Evolutionary conservation across 2,329 filamentous ascomycete species (phyloP), one percentile per base, ranked within the genome.

Genomic region (Pseudopyricularia cyperi): DNA sequence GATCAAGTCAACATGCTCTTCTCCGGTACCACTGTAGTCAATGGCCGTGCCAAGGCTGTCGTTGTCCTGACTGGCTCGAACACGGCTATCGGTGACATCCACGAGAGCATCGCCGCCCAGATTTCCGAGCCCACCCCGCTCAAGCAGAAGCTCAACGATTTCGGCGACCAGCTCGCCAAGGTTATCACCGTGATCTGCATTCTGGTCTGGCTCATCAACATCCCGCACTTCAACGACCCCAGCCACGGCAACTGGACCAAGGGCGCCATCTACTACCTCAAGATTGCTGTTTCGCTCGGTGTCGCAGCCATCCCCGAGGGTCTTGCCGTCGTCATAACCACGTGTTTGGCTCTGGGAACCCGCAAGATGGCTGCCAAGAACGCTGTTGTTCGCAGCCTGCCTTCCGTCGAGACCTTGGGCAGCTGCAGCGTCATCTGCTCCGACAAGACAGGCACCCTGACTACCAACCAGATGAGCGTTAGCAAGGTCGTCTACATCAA

Each of bases 381-480:
- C 63, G 93, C 93, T 7, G 90, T 98, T 35, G 94, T 98, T 54
- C 83, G 94, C 68, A 96, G 89, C 65, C 73, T 98, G 60, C 93
- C 93, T 19, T 98, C 93, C 1, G 93, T 98, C 51, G 93, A 98
- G 71, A 98, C 93, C 12, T 77, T 98, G 51, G 93, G 93, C 65
- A 98, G 93, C 77, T 98, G 93, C 79, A 98, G 93, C 63, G 90
- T 98, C 53, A 96, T 98, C 66, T 98, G 94, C 74, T 98, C 94
- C 4, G 93, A 98, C 75, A 98, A 98, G 76, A 98, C 93, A 5
- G 94, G 93, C 60, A 98, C 93, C 48, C 72, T 98, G 65, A 98
- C 93, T 11, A 98, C 93, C 39, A 98, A 98, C 71, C 90, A 97
- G 70, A 98, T 98, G 93, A 97, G 93, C 64, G 93, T 96, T 53